Base-by-base conservation (phyloP, 2,329 filamentous ascomycete genomes). In the Aurifilum marmelostoma region DNA sequence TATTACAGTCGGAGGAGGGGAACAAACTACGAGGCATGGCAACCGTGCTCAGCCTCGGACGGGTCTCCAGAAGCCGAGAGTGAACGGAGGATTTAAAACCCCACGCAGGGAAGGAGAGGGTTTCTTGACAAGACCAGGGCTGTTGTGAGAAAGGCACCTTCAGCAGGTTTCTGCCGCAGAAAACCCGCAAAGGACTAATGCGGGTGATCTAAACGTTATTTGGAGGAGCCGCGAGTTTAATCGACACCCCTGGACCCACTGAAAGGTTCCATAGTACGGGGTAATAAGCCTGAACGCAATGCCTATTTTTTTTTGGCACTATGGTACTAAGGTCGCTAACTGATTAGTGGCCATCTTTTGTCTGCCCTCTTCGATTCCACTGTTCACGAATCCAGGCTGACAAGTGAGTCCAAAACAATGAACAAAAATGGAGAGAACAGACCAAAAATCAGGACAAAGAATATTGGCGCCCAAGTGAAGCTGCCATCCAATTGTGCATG, bases 181-280 rank as follows among this genome's bases (percentile, higher is more conserved):
- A 8, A 8, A 34, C 34, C 18, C 43, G 7, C 43, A 18, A 12
- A 59, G 56, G 18, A 24, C 67, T 66, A 63, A 56, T 58, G 58
- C 67, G 58, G 63, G 58, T 43, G 63, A 65, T 56, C 67, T 69
- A 69, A 69, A 69, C 67, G 67, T 69, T 69, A 69, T 69, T 69
- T 67, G 67, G 67, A 69, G 67, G 67, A 66, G 59, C 67, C 67
- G 67, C 64, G 66, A 52, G 50, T 34, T 39, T 58, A 47, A 37
- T 58, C 34, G 24, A 64, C 58, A 58, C 24, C 47, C 32, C 54
- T 29, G 27, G 56, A 37, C 32, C 56, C 56, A 37, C 56, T 59
- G 18, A 34, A 59, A 32, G 52, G 52, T 47, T 47, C 43, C 43
- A 47, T 47, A 47, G 43, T 29, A 29, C 8, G 52, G 52, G 24